These are phyloP conservation scores for Clitopilus passeckerianus DNA, from an alignment of 768 basidiomycete genomes.

Conservation along the genomic window DNA sequence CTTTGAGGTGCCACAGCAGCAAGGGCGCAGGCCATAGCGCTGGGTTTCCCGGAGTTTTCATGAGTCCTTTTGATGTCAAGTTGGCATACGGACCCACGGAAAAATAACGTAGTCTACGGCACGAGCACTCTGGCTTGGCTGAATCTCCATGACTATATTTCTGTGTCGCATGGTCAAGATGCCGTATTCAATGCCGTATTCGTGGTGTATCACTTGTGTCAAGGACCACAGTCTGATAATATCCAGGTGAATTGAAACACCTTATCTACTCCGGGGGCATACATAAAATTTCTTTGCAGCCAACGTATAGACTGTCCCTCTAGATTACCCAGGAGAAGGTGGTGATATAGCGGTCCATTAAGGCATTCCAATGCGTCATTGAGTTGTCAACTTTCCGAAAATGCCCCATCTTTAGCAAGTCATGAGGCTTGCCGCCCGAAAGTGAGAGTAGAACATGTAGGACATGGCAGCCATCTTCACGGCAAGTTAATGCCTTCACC, in stretches of 20 bases:
- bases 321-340: background rate
- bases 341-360: background rate
- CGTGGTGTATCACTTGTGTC: background rate
- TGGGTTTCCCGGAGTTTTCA: background rate
- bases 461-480: no score
- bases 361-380: background rate
- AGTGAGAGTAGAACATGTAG: no score
- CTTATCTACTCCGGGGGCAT: background rate
- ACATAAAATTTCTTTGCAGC: background rate
- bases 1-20: no score
- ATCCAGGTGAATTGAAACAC: background rate
- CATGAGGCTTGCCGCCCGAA: background rate
- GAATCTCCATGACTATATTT: no score
- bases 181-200: background rate
- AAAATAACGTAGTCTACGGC: background rate
- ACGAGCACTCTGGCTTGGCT: no score
- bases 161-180: no score
- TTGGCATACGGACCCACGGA: background rate
- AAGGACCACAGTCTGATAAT: background rate
- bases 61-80: background rate
- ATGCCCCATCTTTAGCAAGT: background rate
- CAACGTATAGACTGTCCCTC: background rate
- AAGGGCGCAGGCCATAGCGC: background rate
- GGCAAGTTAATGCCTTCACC: no score
- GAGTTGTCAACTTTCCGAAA: background rate